Conservation (phyloP, 2,329 filamentous ascomycete genomes). For the Thyridium curvatum region DNA sequence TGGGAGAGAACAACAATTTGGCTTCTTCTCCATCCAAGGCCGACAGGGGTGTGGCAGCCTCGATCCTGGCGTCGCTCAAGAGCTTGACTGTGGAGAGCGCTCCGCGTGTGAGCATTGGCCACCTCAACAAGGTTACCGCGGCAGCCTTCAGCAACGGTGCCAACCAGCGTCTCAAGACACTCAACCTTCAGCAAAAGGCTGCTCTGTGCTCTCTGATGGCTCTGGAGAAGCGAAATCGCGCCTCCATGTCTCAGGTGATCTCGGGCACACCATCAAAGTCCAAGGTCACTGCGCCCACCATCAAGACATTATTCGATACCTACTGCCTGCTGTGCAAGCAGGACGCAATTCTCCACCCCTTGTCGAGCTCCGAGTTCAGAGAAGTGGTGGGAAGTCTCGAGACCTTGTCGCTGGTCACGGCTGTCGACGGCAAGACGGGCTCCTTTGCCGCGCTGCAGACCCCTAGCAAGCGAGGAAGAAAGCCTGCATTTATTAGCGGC, state of each 20-base stretch:
- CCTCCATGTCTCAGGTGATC: slow-evolving; percentile 26
- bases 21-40: slow-evolving; percentile 32
- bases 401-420: slow-evolving; percentile 73
- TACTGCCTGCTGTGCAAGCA: slow-evolving; percentile 79
- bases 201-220: slow-evolving; percentile 84
- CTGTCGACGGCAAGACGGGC: slow-evolving; percentile 62
- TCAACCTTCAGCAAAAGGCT: slow-evolving; percentile 96
- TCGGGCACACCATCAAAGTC: slow-evolving; percentile 54
- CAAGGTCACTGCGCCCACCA: slow-evolving; percentile 61
- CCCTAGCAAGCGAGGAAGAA: slow-evolving; percentile 63
- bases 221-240: slow-evolving; percentile 69
- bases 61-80: slow-evolving; percentile 44
- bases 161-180: slow-evolving; percentile 71
- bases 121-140: slow-evolving; percentile 87
- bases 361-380: slow-evolving; percentile 87
- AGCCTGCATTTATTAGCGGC: slow-evolving; percentile 43
- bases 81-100: slow-evolving; percentile 69
- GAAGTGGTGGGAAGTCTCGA: slow-evolving; percentile 89
- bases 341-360: slow-evolving; percentile 82
- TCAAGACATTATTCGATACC: slow-evolving; percentile 77
- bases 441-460: slow-evolving; percentile 60
- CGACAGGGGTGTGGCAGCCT: slow-evolving; percentile 21
- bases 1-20: slow-evolving; percentile 77
- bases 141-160: slow-evolving; percentile 87
- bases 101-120: slow-evolving; percentile 80